Evolutionary conservation across 352 stramenopile genomes (phyloP).

Genomic region (Pythium periplocum): DNA sequence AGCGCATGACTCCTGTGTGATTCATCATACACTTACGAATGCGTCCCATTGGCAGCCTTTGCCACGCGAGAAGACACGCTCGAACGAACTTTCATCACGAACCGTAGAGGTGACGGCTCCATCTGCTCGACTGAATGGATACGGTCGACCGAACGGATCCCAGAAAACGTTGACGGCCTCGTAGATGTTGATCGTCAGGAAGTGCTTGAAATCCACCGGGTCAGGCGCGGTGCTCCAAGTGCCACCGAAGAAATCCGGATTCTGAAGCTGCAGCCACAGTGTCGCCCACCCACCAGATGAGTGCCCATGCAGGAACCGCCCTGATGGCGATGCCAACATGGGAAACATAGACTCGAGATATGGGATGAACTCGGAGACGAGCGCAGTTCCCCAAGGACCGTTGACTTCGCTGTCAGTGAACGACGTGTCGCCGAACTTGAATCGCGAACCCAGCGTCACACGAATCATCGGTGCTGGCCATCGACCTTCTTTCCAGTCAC

Average conservation of each 20-base stretch:
- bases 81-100: slow-evolving; percentile 67
- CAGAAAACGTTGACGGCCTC: slow-evolving; percentile 65
- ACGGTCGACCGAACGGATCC: slow-evolving; percentile 46
- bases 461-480: slow-evolving; percentile 61
- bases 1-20: not conserved
- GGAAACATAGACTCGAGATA: slow-evolving; percentile 49
- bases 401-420: slow-evolving; percentile 62
- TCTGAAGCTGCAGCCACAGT: slow-evolving; percentile 69
- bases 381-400: slow-evolving; percentile 60
- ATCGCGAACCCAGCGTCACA: slow-evolving; percentile 62
- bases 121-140: slow-evolving; percentile 49
- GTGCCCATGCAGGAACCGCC: slow-evolving; percentile 67
- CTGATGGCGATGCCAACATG: slow-evolving; percentile 20
- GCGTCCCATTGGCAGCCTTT: slow-evolving; percentile 77
- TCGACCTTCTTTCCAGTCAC: slow-evolving; percentile 42
- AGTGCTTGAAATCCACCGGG: slow-evolving; percentile 58
- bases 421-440: slow-evolving; percentile 71
- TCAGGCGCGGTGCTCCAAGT: slow-evolving; percentile 69
- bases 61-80: slow-evolving; percentile 51
- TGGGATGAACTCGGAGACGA: slow-evolving; percentile 67
- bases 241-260: slow-evolving; percentile 65
- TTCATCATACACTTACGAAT: slow-evolving; percentile 44
- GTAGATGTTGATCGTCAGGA: slow-evolving; percentile 71
- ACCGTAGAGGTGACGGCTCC: slow-evolving; percentile 47
- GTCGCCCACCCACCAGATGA: slow-evolving; percentile 67